Evolutionary conservation across 164 flowering plant genomes (phyloP).

Genomic region (Pachysandra terminalis): DNA sequence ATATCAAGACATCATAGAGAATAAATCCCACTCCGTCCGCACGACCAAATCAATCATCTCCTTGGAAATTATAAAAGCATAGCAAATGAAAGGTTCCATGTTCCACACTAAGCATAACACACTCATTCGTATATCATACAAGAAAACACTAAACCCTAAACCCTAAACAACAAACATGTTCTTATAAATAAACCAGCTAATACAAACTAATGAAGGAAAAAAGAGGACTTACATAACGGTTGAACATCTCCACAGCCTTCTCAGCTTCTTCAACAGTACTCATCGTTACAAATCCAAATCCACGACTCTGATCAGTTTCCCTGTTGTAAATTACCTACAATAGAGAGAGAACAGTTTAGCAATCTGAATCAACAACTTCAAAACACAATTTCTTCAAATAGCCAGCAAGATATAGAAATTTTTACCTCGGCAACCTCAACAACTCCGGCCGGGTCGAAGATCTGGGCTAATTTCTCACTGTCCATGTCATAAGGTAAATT

Average conservation of each 20-base stretch:
- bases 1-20: too few species aligned
- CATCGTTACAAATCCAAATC: constrained; percentile 94
- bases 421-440: constrained; percentile 81
- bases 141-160: too few species aligned
- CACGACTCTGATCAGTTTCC: constrained; percentile 78
- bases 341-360: not conserved
- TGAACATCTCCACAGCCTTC: constrained; percentile 71
- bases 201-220: not conserved
- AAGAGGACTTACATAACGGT: constrained; percentile 55
- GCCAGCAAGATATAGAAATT: not conserved
- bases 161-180: not conserved
- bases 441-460: constrained; percentile 74
- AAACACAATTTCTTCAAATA: not conserved
- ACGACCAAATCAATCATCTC: too few species aligned
- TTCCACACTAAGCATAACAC: not conserved
- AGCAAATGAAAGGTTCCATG: not conserved
- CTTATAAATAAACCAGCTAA: not conserved
- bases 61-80: too few species aligned
- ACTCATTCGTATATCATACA: too few species aligned
- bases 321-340: constrained; percentile 56
- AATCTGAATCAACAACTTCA: constrained; percentile 1
- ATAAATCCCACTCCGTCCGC: not conserved
- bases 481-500: constrained; percentile 86
- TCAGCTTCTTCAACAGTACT: constrained; percentile 89
- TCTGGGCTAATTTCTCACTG: constrained; percentile 59